A percentile compares a stretch with the other conserved stretches of the same genome.
Evolutionary conservation across 176 grass and related monocot species (phyloP).

Genomic region (Lolium perenne): DNA sequence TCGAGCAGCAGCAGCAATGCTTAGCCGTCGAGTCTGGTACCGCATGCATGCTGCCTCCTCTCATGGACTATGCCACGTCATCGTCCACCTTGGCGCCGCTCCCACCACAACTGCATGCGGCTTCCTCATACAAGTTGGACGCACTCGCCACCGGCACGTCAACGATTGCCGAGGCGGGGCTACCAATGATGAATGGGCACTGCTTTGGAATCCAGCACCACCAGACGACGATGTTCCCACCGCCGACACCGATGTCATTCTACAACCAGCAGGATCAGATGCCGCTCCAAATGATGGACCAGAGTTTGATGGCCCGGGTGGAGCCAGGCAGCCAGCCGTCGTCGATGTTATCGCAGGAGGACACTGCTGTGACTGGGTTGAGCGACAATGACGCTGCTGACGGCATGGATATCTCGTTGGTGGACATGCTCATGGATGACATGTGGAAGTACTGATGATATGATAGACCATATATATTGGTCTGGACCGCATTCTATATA

Average conservation of each 20-base stretch:
- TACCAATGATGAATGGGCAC: background rate
- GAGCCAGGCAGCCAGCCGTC: background rate
- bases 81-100: background rate
- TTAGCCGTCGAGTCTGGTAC: background rate
- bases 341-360: constrained; percentile 40
- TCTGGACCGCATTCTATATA: too few species aligned
- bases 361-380: background rate
- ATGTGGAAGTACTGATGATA: constrained; percentile 20
- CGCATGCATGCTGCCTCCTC: background rate
- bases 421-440: constrained; percentile 16
- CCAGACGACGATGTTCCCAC: background rate
- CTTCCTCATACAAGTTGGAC: background rate
- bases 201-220: background rate
- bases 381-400: background rate
- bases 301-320: background rate
- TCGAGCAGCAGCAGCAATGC: background rate
- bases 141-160: background rate
- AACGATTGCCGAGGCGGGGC: fast-evolving
- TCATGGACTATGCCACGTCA: background rate
- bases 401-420: constrained; percentile 3
- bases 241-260: background rate
- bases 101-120: background rate
- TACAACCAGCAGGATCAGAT: background rate
- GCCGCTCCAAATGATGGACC: background rate
- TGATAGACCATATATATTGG: background rate